Conservation (phyloP, 208 protist genomes). For the Crithidia bombi region DNA sequence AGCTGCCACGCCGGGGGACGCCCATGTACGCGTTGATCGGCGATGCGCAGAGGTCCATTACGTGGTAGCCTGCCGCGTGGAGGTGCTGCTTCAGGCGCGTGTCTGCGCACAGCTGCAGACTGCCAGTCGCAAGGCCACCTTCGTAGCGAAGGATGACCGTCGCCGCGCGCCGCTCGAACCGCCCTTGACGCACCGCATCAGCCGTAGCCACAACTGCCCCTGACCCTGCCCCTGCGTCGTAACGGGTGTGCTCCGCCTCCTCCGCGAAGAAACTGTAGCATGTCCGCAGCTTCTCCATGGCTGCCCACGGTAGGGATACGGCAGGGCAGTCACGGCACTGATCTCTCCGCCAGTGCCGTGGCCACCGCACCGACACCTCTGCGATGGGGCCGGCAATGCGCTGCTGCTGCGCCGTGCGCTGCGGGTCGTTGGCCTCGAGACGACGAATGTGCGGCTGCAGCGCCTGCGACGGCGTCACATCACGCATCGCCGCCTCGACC, state of each 20-base stretch:
- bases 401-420: conserved; percentile 49
- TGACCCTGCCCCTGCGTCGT: conserved; percentile 10
- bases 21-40: conserved; percentile 92
- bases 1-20: conserved; percentile 26
- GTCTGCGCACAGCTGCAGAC: conserved; percentile 88
- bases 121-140: conserved; percentile 72
- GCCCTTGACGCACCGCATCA: background rate
- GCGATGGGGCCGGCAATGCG: conserved; percentile 66
- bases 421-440: conserved; percentile 47
- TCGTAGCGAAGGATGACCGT: conserved; percentile 81
- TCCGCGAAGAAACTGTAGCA: conserved; percentile 60
- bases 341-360: conserved; percentile 34
- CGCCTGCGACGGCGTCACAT: conserved; percentile 31
- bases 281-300: conserved; percentile 65
- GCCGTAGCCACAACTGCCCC: conserved; percentile 5
- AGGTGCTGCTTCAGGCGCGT: conserved; percentile 82
- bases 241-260: conserved; percentile 28
- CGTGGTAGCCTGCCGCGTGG: conserved; percentile 76
- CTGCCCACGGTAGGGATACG: conserved; percentile 74
- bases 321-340: conserved; percentile 46
- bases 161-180: conserved; percentile 65
- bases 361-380: conserved; percentile 59
- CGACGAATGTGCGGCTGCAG: conserved; percentile 39
- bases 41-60: conserved; percentile 88
- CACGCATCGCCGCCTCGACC: conserved; percentile 42